A percentile compares a stretch with the other conserved stretches of the same genome.
Evolutionary conservation across 2,329 filamentous ascomycete genomes (phyloP).

Genomic region (Teratosphaeria gauchensis): DNA sequence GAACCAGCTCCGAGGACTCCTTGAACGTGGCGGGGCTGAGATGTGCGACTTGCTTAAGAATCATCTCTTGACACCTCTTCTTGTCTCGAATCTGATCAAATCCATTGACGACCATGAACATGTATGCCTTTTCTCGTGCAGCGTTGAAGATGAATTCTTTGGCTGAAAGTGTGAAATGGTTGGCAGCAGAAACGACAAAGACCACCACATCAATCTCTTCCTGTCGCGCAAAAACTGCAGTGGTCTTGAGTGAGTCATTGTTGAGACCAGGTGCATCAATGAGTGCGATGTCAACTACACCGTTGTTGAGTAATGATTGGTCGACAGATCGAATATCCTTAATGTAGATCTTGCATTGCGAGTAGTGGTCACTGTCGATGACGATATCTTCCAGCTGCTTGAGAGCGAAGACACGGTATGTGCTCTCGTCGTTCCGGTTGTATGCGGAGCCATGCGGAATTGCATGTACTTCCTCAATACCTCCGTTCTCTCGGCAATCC

Average conservation of each 20-base stretch:
- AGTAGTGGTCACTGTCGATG: slow-evolving; percentile 75
- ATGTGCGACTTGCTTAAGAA: slow-evolving; percentile 75
- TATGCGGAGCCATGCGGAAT: slow-evolving; percentile 75
- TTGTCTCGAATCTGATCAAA: slow-evolving; percentile 93
- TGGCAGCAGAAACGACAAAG: slow-evolving; percentile 93
- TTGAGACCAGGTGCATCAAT: slow-evolving; percentile 96
- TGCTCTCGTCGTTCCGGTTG: slow-evolving; percentile 83
- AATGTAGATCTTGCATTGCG: slow-evolving; percentile 94
- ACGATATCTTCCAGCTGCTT: slow-evolving; percentile 80
- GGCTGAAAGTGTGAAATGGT: slow-evolving; percentile 96
- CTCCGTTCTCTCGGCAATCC: slow-evolving; percentile 81
- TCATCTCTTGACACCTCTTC: slow-evolving; percentile 80
- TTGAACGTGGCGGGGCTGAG: slow-evolving; percentile 92
- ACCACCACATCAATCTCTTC: slow-evolving; percentile 99
- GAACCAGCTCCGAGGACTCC: slow-evolving; percentile 82
- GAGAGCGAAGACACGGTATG: slow-evolving; percentile 78
- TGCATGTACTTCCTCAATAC: slow-evolving; percentile 89
- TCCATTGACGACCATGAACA: slow-evolving; percentile 97
- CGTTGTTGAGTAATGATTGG: slow-evolving; percentile 91
- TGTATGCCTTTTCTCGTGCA: slow-evolving; percentile 92
- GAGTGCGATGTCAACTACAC: slow-evolving; percentile 92
- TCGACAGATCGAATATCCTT: slow-evolving; percentile 82
- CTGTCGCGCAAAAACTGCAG: slow-evolving; percentile 90
- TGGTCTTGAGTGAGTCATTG: slow-evolving; percentile 92
- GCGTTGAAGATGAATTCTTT: slow-evolving; percentile 96